Conservation (phyloP, 106 monocot species). For the Apostasia ramifera region DNA sequence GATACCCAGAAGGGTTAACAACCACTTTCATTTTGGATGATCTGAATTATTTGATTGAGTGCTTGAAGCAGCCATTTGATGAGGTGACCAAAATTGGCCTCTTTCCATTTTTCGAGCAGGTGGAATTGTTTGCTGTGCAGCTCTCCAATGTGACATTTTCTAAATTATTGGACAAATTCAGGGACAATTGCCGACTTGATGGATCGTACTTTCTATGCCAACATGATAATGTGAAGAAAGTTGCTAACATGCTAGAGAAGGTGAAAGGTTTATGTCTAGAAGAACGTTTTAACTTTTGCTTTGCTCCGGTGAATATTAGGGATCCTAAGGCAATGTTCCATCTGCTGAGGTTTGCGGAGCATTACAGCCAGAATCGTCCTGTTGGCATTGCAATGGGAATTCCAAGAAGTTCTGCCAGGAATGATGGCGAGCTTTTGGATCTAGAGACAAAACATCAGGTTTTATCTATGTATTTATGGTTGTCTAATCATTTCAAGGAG, state of each 20-base stretch:
- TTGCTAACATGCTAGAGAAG: conserved; percentile 90
- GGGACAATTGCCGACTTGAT: conserved; percentile 73
- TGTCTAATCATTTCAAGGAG: conserved; percentile 82
- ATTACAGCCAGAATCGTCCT: conserved; percentile 63
- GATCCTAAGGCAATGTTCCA: conserved; percentile 98
- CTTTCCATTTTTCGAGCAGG: conserved; percentile 93
- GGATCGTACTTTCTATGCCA: conserved; percentile 72
- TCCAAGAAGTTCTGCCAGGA: conserved; percentile 69
- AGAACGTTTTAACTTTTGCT: conserved; percentile 89
- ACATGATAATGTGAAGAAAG: conserved; percentile 68
- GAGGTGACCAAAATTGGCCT: conserved; percentile 76
- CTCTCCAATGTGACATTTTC: conserved; percentile 46
- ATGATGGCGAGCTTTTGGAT: conserved; percentile 87
- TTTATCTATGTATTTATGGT: conserved; percentile 89
- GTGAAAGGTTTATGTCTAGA: conserved; percentile 65
- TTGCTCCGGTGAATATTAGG: conserved; percentile 89
- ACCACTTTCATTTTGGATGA: conserved; percentile 76
- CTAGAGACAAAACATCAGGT: conserved; percentile 98
- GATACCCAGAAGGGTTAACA: conserved; percentile 92
- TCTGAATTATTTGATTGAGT: conserved; percentile 79
- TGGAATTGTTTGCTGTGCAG: conserved; percentile 82
- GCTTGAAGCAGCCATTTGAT: conserved; percentile 81
- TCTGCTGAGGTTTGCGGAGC: conserved; percentile 66
- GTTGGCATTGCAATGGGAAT: conserved; percentile 82
- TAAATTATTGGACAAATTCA: conserved; percentile 62